Base-by-base conservation (phyloP, 495 filamentous ascomycete species). In the Thermothielavioides terrestris region DNA sequence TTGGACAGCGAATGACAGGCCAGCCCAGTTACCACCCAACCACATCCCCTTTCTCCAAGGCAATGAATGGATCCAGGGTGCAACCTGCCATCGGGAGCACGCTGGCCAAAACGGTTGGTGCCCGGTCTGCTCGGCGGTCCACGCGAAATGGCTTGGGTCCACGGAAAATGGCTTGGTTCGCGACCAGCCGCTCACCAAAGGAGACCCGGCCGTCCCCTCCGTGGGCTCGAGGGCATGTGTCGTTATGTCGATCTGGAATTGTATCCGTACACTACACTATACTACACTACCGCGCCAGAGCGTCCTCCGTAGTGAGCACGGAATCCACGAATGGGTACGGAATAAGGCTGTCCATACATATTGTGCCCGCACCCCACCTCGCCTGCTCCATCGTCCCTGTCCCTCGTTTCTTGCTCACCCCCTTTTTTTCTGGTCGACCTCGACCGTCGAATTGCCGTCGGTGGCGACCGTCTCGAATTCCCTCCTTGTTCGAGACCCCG, bases 401-500 rank as follows among this genome's bases (percentile, higher is more conserved):
- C 43, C 9, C 32, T 38, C 21, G 37, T 26, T 25, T 41, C 32
- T 43, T 31, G 6, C 20, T 48, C 21, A 9, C 17, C 39, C 34
- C 22, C 35, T 30, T 46, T 26, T 28, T 22, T 54, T 46, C 52
- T 7, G 40, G 44, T 46, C 47, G n/a, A n/a, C n/a, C n/a, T n/a
- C n/a, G n/a, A n/a, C n/a, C n/a, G n/a, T n/a, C n/a, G n/a, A n/a
- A n/a, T n/a, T 31, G 42, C 10, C 23, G 15, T 15, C 34, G 17
- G 50, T 41, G 49, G 46, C 43, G 34, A 26, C 42, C 54, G 47
- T 25, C 54, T 57, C 45, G 39, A 57, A 52, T 23, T 35, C 58
- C 15, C 45, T 60, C 60, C 57, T 61, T 63, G 46, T 47, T 50
- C 42, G 57, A 58, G 54, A 54, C 32, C 28, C 51, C 35, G 51